Evolutionary conservation across 2,329 filamentous ascomycete species (phyloP).

Genomic region (Talaromyces sp.): DNA sequence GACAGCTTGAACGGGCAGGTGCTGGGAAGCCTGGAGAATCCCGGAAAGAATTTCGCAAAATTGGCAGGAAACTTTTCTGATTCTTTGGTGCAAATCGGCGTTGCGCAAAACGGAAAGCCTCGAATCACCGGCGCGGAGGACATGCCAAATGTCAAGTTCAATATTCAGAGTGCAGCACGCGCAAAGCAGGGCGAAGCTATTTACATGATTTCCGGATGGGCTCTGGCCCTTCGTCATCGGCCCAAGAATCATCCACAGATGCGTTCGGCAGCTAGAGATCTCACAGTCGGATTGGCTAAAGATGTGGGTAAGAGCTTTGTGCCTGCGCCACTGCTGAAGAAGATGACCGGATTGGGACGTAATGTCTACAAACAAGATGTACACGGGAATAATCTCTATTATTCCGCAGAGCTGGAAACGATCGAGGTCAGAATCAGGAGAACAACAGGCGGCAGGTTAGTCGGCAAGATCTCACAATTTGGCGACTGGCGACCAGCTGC

Average conservation of each 20-base stretch:
- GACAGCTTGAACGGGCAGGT: background rate
- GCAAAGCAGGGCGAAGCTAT: background rate
- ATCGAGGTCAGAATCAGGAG: background rate
- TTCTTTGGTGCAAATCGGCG: background rate
- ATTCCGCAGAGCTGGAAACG: background rate
- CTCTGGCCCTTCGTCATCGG: background rate
- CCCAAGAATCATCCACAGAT: background rate
- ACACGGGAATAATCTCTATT: background rate
- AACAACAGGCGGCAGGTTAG: background rate
- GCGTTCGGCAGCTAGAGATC: background rate
- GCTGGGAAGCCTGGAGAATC: background rate
- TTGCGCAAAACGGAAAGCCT: background rate
- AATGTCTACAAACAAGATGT: background rate
- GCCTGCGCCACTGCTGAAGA: background rate
- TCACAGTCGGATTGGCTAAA: background rate
- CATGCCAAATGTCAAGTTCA: background rate
- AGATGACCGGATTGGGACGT: background rate
- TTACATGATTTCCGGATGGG: background rate
- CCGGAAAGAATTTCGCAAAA: background rate
- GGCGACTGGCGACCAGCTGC: background rate
- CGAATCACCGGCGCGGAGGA: background rate
- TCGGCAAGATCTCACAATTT: background rate
- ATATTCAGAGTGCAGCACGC: background rate
- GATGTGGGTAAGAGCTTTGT: background rate
- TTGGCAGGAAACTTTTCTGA: background rate